Base-by-base conservation (phyloP, 352 stramenopile species). In the Pythium brachiatum region DNA sequence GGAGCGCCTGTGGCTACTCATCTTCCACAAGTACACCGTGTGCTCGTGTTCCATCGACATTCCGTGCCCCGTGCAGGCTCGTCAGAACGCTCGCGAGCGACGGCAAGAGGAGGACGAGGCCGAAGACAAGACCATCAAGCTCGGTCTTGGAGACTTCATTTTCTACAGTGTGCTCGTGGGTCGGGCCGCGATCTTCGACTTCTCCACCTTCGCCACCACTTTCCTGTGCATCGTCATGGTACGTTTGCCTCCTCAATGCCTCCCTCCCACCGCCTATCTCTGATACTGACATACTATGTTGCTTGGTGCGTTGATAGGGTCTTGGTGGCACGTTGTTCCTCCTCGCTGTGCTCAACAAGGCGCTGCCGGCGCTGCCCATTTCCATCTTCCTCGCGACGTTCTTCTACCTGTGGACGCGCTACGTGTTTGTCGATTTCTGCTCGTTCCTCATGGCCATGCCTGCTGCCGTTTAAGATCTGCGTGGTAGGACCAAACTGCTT, bases 121-220 rank as follows among this genome's bases (percentile, higher is more conserved):
- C 57, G 79, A 85, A 26, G 84, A 88, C 73, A 96, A 96, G 60
- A 96, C 85, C 15, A 98, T 98, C 70, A 92, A 97, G 68, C 69
- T 98, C 21, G 94, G 94, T 21, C 74, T 98, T 21, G 97, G 97
- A 20, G 97, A 99, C 75, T 99, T 99, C 70, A 98, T 99, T 53
- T 99, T 99, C 70, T 99, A 99, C 81, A 98, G 85, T 70, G 90
- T 99, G 18, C 77, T 99, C 32, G 95, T 99, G 11, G 95, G 92
- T 12, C 96, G 97, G 46, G 96, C 97, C 41, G 95, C 94, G 18
- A 92, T 98, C 41, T 96, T 95, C 65, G 96, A 97, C 63, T 99
- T 99, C 66, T 96, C 94, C 20, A 94, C 95, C 5, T 98, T 98
- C 70, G 88, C 89, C 4, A 83, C 93, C 29, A 97, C 91, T 48